Percentiles rank a stretch among this genome's conserved stretches.
phyloP scores from a whole-genome alignment of 2,329 filamentous ascomycete genomes.

The Colletotrichum musae region DNA sequence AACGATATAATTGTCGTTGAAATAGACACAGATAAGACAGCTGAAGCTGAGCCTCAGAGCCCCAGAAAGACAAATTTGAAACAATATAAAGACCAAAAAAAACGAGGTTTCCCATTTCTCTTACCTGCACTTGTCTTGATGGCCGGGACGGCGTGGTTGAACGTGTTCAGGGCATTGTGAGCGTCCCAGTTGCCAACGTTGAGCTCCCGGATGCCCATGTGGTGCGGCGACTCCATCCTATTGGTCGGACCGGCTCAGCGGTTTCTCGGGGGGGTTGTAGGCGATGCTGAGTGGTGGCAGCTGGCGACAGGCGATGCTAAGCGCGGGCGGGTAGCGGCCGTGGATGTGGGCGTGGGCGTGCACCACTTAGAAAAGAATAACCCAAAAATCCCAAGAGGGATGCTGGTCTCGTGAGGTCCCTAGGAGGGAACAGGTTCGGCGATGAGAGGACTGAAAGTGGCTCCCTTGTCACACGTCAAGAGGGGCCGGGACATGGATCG shows the following conservation, averaged over 20 bases:
- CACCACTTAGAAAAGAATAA: neutral
- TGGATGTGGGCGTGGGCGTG: conserved; percentile 17
- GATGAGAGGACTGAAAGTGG: conserved; percentile 3
- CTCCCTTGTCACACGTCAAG: conserved; percentile 1
- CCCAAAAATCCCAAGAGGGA: conserved; percentile 23
- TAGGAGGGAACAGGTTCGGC: neutral
- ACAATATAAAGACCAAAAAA: conserved; percentile 24
- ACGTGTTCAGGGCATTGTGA: conserved; percentile 63
- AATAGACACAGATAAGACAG: neutral
- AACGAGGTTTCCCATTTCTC: conserved; percentile 46
- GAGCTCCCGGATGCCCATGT: conserved; percentile 63
- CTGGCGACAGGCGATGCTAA: conserved; percentile 36
- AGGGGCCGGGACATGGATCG: conserved; percentile 29
- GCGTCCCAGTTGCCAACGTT: conserved; percentile 63
- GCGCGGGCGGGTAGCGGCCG: conserved; percentile 11
- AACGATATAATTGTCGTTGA: neutral
- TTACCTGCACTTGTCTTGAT: conserved; percentile 74
- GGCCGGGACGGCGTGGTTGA: conserved; percentile 69
- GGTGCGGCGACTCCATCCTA: conserved; percentile 52
- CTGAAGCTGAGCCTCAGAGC: conserved; percentile 8
- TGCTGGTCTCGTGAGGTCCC: conserved; percentile 33
- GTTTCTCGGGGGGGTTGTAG: conserved; percentile 15
- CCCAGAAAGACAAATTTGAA: neutral
- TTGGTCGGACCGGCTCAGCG: conserved; percentile 42
- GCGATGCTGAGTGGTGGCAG: conserved; percentile 29